Evolutionary conservation across 2,329 filamentous ascomycete genomes (phyloP).

Genomic region (Ophiostoma sp.): DNA sequence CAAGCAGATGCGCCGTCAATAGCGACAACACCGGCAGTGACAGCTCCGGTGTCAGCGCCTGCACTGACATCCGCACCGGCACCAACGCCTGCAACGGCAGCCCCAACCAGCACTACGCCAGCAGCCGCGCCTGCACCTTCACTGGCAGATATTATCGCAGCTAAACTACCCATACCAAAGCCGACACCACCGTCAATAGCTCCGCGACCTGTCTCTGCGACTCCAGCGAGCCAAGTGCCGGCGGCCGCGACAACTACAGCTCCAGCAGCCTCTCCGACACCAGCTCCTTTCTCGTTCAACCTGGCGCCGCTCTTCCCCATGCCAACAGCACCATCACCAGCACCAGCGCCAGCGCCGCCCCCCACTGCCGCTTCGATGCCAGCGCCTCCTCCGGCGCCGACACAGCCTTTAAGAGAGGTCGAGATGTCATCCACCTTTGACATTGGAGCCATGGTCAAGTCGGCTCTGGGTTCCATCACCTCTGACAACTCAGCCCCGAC

Average conservation of each 20-base stretch:
- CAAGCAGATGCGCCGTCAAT: neutral
- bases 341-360: neutral
- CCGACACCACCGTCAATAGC: neutral
- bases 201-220: neutral
- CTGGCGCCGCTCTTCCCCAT: neutral
- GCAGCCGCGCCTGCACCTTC: neutral
- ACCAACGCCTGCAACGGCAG: neutral
- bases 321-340: constrained; percentile 1
- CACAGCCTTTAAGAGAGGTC: neutral
- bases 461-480: constrained; percentile 31
- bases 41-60: neutral
- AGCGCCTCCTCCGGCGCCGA: neutral
- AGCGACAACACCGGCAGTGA: neutral
- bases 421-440: constrained; percentile 26
- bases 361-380: neutral
- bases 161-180: neutral
- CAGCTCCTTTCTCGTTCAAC: constrained; percentile 5
- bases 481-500: neutral
- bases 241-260: neutral
- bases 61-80: neutral
- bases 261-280: neutral
- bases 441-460: constrained; percentile 32
- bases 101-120: neutral
- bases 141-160: neutral
- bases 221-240: neutral